Evolutionary conservation across 805 yeast genomes (phyloP).

Genomic region (Cyberlindnera subsufficiens): DNA sequence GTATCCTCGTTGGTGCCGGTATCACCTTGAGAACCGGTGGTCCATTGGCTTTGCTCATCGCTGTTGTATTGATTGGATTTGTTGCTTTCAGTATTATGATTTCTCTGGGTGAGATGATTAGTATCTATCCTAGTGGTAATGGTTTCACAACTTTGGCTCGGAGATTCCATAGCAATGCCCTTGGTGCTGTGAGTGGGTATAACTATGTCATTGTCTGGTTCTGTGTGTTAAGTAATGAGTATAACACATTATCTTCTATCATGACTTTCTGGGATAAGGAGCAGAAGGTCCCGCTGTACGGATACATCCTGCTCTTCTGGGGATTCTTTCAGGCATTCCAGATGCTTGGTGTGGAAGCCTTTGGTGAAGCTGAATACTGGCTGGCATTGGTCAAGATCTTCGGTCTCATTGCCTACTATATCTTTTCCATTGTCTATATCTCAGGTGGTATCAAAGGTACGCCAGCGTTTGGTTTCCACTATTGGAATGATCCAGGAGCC

Average conservation of each 20-base stretch:
- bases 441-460: conserved; percentile 35
- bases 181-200: conserved; percentile 52
- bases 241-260: conserved; percentile 46
- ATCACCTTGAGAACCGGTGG: conserved; percentile 44
- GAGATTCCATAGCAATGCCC: conserved; percentile 45
- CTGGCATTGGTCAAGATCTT: conserved; percentile 44
- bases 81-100: conserved; percentile 51
- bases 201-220: conserved; percentile 53
- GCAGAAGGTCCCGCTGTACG: conserved; percentile 48
- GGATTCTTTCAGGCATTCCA: conserved; percentile 43
- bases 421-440: conserved; percentile 40
- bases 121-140: conserved; percentile 44
- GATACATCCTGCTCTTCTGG: conserved; percentile 51
- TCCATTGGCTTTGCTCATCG: conserved; percentile 42
- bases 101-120: conserved; percentile 51
- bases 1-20: conserved; percentile 50
- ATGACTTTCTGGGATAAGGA: conserved; percentile 39
- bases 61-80: conserved; percentile 47
- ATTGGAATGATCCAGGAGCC: conserved; percentile 26
- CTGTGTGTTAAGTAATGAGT: conserved; percentile 51
- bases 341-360: conserved; percentile 44
- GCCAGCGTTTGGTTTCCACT: conserved; percentile 29
- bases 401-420: conserved; percentile 43
- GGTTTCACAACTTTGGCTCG: conserved; percentile 46
- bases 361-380: conserved; percentile 55